Conservation (phyloP, 371 early-diverging fungal genomes). For the Apophysomyces variabilis region DNA sequence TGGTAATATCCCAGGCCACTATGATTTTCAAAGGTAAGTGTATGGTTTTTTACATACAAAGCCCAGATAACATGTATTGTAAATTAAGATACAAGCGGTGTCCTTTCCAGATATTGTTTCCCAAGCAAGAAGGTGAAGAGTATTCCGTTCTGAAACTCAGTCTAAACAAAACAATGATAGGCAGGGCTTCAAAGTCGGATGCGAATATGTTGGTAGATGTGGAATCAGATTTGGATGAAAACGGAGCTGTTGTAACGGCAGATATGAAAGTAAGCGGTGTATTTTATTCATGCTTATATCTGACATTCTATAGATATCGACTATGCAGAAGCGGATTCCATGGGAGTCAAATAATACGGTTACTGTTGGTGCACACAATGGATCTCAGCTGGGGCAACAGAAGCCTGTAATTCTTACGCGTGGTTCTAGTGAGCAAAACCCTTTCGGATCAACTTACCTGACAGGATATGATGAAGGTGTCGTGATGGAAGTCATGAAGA, state of each 20-base stretch:
- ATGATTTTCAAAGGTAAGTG: slow-evolving; percentile 69
- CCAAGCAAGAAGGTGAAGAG: slow-evolving; percentile 29
- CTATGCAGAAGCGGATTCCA: slow-evolving; percentile 54
- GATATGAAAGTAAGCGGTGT: slow-evolving; percentile 48
- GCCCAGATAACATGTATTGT: background rate
- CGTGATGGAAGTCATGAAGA: slow-evolving; percentile 63
- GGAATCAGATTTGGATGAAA: slow-evolving; percentile 32
- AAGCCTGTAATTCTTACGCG: slow-evolving; percentile 68
- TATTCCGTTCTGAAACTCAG: background rate
- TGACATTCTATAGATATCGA: slow-evolving; percentile 37
- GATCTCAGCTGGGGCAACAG: slow-evolving; percentile 25
- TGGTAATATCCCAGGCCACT: slow-evolving; percentile 76
- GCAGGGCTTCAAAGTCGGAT: slow-evolving; percentile 17
- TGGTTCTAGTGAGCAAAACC: slow-evolving; percentile 72
- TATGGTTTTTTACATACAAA: background rate
- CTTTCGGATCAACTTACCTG: slow-evolving; percentile 71
- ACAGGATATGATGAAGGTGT: slow-evolving; percentile 69
- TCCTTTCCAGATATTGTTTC: slow-evolving; percentile 52
- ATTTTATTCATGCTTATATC: slow-evolving; percentile 18
- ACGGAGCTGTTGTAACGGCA: slow-evolving; percentile 30
- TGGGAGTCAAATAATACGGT: slow-evolving; percentile 41
- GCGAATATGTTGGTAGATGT: slow-evolving; percentile 41
- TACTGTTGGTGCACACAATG: slow-evolving; percentile 28
- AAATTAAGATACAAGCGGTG: slow-evolving; percentile 60
- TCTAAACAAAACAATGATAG: slow-evolving; percentile 6